These are phyloP conservation scores for Eudorina sp. DNA, from an alignment of 139 green algal species.

Conservation along the genomic window DNA sequence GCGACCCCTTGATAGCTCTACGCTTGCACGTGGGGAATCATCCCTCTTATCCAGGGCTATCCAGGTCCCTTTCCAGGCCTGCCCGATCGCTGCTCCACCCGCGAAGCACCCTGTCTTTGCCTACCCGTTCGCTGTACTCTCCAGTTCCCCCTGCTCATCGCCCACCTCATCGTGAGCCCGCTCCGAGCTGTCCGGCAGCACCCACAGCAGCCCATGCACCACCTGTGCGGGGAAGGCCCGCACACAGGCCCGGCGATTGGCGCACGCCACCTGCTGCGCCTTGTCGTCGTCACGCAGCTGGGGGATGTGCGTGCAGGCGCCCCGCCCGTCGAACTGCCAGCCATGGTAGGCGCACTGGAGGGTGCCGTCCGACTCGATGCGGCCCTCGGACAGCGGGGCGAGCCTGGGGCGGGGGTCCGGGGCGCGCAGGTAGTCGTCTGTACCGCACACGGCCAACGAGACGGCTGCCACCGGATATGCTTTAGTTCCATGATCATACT, in stretches of 20 bases:
- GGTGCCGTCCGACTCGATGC: slow-evolving; percentile 60
- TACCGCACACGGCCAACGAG: no score
- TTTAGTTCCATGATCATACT: no score
- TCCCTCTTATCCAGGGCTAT: no score
- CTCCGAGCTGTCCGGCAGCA: slow-evolving; percentile 23
- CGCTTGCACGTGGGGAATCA: no score
- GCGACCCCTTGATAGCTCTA: no score
- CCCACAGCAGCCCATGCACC: slow-evolving; percentile 48
- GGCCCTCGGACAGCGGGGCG: slow-evolving; percentile 60
- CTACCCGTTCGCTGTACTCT: neutral
- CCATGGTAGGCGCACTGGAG: slow-evolving; percentile 67
- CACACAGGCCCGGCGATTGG: slow-evolving; percentile 44
- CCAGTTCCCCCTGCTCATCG: no score
- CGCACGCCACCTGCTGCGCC: slow-evolving; percentile 28
- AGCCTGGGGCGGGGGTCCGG: slow-evolving; percentile 48
- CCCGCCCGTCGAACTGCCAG: slow-evolving; percentile 57
- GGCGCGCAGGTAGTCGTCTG: no score
- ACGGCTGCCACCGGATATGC: no score
- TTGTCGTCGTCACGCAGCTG: slow-evolving; percentile 45
- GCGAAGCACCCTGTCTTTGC: no score
- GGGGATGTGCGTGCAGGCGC: slow-evolving; percentile 59
- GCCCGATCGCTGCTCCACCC: no score
- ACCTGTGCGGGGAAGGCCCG: slow-evolving; percentile 30
- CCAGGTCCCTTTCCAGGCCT: no score
- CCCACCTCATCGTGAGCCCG: neutral